Conservation (phyloP, 805 yeast species). For the Yamadazyma insecticola region DNA sequence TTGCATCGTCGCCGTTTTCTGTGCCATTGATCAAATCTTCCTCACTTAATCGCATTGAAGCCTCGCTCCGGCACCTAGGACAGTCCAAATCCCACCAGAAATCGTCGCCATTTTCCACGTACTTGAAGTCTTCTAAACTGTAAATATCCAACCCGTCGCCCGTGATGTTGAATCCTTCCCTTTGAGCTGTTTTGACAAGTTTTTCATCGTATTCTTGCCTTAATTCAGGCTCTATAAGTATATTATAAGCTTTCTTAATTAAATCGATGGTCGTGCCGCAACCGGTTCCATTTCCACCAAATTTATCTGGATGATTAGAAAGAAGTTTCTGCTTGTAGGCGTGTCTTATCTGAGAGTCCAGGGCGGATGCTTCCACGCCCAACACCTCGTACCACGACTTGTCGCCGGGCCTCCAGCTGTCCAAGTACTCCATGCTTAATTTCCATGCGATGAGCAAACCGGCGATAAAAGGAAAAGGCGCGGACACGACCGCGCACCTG, state of each 20-base stretch:
- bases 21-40: constrained; percentile 53
- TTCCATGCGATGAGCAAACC: too few relatives aligned
- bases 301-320: constrained; percentile 76
- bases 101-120: constrained; percentile 24
- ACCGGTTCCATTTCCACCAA: neutral
- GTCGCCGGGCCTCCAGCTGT: constrained; percentile 2
- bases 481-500: neutral
- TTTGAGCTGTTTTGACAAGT: constrained; percentile 28
- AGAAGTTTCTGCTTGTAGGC: constrained; percentile 66
- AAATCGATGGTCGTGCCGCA: constrained; percentile 16
- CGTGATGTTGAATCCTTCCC: constrained; percentile 34
- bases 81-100: constrained; percentile 46
- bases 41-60: constrained; percentile 60
- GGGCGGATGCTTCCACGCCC: constrained; percentile 41
- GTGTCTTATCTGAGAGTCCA: constrained; percentile 41
- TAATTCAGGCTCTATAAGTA: constrained; percentile 36
- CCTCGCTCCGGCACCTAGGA: constrained; percentile 56
- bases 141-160: constrained; percentile 71
- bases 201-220: constrained; percentile 52
- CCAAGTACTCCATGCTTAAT: neutral
- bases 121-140: constrained; percentile 59
- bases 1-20: constrained; percentile 46
- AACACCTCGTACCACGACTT: constrained; percentile 51
- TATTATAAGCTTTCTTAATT: constrained; percentile 63
- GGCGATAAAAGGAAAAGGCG: too few relatives aligned